These are phyloP conservation scores for Pseudozyma flocculosa DNA, from an alignment of 1,284 basidiomycete genomes.

Conservation along the genomic window DNA sequence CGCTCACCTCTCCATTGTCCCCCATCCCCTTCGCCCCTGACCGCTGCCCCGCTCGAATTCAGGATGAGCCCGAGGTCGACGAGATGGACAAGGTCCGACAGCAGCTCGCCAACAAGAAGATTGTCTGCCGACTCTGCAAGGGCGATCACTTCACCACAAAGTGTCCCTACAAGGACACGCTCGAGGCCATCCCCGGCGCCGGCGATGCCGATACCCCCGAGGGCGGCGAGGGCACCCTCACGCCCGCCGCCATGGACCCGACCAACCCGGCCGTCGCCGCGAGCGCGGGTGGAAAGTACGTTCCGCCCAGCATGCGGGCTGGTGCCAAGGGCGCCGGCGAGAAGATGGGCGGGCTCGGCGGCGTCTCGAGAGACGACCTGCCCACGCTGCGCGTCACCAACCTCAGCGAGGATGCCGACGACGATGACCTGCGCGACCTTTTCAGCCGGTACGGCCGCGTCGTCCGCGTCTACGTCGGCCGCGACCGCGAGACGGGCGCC, in stretches of 20 bases:
- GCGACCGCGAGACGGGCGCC: conserved; percentile 89
- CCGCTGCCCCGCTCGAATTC: no score
- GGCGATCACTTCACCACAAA: conserved; percentile 97
- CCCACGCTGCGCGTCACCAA: conserved; percentile 97
- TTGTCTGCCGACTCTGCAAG: conserved; percentile 90
- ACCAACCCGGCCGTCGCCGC: conserved; percentile 55
- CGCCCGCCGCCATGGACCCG: conserved; percentile 57
- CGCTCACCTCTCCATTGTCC: no score
- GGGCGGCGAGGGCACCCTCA: conserved; percentile 64
- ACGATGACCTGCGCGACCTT: conserved; percentile 88
- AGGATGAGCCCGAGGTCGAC: conserved; percentile 69
- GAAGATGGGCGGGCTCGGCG: conserved; percentile 67
- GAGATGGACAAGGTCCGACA: conserved; percentile 72
- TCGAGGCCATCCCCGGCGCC: conserved; percentile 68
- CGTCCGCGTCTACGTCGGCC: conserved; percentile 89
- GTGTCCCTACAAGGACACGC: conserved; percentile 95
- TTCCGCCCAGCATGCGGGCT: conserved; percentile 84
- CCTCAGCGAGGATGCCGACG: conserved; percentile 90
- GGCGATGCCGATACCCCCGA: conserved; percentile 46
- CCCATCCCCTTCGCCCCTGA: no score
- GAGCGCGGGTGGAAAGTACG: conserved; percentile 71
- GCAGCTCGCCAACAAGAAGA: conserved; percentile 74
- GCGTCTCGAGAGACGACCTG: conserved; percentile 70
- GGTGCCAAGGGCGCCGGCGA: conserved; percentile 70
- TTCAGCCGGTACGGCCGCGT: conserved; percentile 69